These are phyloP conservation scores for Leersia perrieri DNA, from an alignment of 176 grass and related monocot species.

Conservation along the genomic window DNA sequence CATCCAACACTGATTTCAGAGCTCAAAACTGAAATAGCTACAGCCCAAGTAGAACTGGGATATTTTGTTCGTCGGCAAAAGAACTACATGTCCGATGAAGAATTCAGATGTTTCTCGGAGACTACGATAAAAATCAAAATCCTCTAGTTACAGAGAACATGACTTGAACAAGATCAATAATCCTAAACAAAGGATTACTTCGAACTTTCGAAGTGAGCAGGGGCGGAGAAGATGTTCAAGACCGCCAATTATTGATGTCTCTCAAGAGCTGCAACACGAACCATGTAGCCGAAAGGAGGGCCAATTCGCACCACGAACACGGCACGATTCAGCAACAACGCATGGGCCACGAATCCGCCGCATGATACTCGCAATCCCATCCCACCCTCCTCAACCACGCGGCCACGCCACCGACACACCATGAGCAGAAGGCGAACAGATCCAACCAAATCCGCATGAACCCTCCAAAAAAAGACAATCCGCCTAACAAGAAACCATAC, in stretches of 20 bases:
- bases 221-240: background rate
- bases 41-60: background rate
- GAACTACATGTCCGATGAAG: background rate
- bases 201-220: too few relatives aligned
- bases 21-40: background rate
- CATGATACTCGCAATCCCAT: background rate
- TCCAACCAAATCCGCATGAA: background rate
- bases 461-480: background rate
- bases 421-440: background rate
- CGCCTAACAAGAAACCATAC: background rate
- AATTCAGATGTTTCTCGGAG: too few relatives aligned
- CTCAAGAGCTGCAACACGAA: background rate
- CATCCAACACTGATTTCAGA: conserved; percentile 7
- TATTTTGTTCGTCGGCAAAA: background rate
- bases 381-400: too few relatives aligned
- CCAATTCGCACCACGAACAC: background rate
- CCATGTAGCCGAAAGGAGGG: too few relatives aligned
- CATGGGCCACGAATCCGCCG: background rate
- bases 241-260: background rate
- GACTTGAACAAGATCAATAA: background rate
- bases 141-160: background rate
- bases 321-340: background rate
- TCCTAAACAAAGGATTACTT: too few relatives aligned
- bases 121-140: background rate
- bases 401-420: background rate